Base-by-base conservation (phyloP, 1,284 basidiomycete genomes). In the Trametes versicolor region DNA sequence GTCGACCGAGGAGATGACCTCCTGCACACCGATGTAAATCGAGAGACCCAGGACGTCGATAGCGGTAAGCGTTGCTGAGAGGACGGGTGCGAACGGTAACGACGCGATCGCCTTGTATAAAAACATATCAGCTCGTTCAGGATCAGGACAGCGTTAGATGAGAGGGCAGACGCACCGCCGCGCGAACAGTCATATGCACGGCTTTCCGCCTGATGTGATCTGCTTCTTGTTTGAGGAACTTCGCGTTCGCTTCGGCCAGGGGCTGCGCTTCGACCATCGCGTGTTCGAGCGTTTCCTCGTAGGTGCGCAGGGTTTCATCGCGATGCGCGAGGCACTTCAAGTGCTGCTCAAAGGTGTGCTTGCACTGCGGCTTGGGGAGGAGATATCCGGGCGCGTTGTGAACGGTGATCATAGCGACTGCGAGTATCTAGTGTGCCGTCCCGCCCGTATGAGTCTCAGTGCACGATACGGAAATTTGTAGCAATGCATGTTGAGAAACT, bases 11-110 rank as follows among this genome's bases (percentile, higher is more conserved):
- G 37, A 32, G 10, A 45, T 25, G 41, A 27, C 15, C 23, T 58
- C 23, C 23, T 53, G 39, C 34, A 53, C 34, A 15, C 55, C 61
- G 21, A 58, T 47, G 41, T 36, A 47, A 9, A 58, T 32, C 17
- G 49, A n/a, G 36, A 63, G 15, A 32, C 39, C 50, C 10, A 63
- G 15, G 12, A 34, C 13, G 41, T 63, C 62, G 60, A 50, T 27
- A 4, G 32, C 62, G 25, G 49, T 55, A n/a, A 63, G 29, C 25
- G 45, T n/a, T 7, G 51, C 62, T 4, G 62, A 63, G 9, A 55
- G 21, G 12, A 58, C 32, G 10, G 62, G 62, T 17, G 41, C 43
- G 47, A 54, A 63, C 4, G 62, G 62, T 8, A 63, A 29, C 6
- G 52, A 34, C 15, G 36, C 5, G 45, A 63, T 34, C 15, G 56